A percentile compares a stretch with the other conserved stretches of the same genome.
phyloP scores from a whole-genome alignment of 257 asterid genomes.

The Solanum virginianum region DNA sequence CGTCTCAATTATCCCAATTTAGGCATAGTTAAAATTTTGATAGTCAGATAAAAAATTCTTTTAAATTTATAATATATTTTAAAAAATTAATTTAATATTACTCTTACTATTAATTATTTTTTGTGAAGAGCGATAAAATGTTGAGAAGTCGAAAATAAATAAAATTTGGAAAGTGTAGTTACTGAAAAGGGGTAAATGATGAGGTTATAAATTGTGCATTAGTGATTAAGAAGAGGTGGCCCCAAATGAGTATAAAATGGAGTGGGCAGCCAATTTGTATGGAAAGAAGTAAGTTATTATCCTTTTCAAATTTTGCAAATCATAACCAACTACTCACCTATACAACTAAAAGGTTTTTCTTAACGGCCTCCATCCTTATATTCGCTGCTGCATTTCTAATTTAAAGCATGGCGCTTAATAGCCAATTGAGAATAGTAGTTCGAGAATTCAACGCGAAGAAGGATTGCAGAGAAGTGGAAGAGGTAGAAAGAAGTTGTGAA shows the following conservation, averaged over 20 bases:
- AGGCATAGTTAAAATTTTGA: no score
- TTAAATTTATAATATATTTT: no score
- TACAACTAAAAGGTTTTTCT: background rate
- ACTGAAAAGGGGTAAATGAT: background rate
- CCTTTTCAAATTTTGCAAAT: background rate
- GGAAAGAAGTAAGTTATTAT: background rate
- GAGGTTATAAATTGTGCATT: background rate
- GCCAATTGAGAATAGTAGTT: constrained; percentile 42
- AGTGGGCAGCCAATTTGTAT: background rate
- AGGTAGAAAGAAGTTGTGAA: constrained; percentile 66
- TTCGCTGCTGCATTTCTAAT: background rate
- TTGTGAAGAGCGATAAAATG: no score
- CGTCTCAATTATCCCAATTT: no score
- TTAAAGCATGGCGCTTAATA: no score
- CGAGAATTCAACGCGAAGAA: constrained; percentile 46
- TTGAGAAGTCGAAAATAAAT: no score
- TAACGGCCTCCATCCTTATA: background rate
- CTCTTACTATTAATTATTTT: no score
- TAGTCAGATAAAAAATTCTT: no score
- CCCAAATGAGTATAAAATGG: background rate
- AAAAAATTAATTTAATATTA: no score
- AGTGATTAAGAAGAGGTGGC: background rate
- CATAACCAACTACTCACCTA: background rate
- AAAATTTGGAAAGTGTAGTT: background rate
- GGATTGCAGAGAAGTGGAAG: constrained; percentile 60